Evolutionary conservation across 108 stramenopile species (phyloP).

Genomic region (Conticribra weissflogii): DNA sequence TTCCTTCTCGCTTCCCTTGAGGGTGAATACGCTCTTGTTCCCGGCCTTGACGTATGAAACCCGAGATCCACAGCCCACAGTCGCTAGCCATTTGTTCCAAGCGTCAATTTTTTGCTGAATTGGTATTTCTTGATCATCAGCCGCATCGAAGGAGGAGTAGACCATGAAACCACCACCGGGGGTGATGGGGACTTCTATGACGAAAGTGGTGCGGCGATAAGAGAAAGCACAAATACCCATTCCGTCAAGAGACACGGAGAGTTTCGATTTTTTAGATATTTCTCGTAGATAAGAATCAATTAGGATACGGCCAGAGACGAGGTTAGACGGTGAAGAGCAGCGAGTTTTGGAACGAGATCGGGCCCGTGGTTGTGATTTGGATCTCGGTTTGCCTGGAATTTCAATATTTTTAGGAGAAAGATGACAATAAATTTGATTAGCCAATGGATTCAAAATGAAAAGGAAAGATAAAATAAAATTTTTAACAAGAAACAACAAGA

Average conservation of each 20-base stretch:
- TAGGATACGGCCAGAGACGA: constrained; percentile 31
- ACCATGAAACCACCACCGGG: constrained; percentile 39
- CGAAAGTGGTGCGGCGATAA: constrained; percentile 37
- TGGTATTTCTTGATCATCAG: neutral
- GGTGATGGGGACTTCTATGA: constrained; percentile 42
- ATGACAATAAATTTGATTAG: neutral
- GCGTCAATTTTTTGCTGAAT: constrained; percentile 30
- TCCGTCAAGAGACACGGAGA: constrained; percentile 38
- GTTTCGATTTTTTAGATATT: constrained; percentile 35
- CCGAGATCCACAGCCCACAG: constrained; percentile 22
- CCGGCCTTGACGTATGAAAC: constrained; percentile 34
- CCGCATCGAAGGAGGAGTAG: constrained; percentile 35
- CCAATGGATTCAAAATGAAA: neutral
- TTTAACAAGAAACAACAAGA: too few relatives aligned
- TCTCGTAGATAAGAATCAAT: constrained; percentile 42
- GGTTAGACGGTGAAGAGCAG: constrained; percentile 8
- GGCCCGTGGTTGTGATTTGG: constrained; percentile 23
- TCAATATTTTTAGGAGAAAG: neutral
- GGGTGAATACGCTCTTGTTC: constrained; percentile 38
- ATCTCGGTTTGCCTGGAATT: constrained; percentile 29
- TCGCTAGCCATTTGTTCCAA: constrained; percentile 41
- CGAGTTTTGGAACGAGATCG: constrained; percentile 22
- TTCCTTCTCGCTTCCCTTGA: constrained; percentile 35
- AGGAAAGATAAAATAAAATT: too few relatives aligned
- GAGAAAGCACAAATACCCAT: constrained; percentile 49